phyloP scores from a whole-genome alignment of 805 yeast species.

The Nakazawaea ambrosiae region DNA sequence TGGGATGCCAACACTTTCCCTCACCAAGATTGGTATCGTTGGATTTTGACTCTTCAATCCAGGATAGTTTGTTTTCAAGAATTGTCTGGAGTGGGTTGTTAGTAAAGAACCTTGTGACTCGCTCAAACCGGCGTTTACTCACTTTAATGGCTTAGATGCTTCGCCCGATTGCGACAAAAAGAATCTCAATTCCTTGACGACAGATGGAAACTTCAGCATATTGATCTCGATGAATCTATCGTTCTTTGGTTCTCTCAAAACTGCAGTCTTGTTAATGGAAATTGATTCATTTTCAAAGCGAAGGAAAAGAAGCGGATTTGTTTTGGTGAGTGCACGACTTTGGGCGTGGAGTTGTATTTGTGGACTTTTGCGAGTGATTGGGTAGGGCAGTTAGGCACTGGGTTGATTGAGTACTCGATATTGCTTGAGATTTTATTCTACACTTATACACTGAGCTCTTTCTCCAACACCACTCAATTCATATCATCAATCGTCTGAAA shows the following conservation, averaged over 20 bases:
- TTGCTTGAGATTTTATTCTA: too few species aligned
- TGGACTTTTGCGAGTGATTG: too few species aligned
- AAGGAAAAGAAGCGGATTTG: too few species aligned
- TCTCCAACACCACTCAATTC: too few species aligned
- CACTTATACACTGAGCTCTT: too few species aligned
- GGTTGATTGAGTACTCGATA: too few species aligned
- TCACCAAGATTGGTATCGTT: constrained; percentile 62
- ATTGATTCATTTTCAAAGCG: too few species aligned
- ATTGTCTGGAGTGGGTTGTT: constrained; percentile 34
- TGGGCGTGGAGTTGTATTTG: too few species aligned
- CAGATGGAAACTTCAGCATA: constrained; percentile 29
- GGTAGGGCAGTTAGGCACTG: too few species aligned
- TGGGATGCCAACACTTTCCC: constrained; percentile 68
- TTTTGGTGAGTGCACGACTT: too few species aligned
- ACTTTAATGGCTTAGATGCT: constrained; percentile 57
- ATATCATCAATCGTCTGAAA: neutral
- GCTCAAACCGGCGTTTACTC: constrained; percentile 20
- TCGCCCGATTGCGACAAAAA: constrained; percentile 78
- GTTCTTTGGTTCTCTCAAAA: neutral
- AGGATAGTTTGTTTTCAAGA: constrained; percentile 59
- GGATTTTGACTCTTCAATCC: constrained; percentile 57
- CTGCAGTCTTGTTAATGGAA: too few species aligned
- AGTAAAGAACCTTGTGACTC: neutral
- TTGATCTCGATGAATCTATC: neutral
- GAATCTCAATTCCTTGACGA: constrained; percentile 74